Evolutionary conservation across 2,329 filamentous ascomycete species (phyloP).

Genomic region (Sarocladiaceae sp.): DNA sequence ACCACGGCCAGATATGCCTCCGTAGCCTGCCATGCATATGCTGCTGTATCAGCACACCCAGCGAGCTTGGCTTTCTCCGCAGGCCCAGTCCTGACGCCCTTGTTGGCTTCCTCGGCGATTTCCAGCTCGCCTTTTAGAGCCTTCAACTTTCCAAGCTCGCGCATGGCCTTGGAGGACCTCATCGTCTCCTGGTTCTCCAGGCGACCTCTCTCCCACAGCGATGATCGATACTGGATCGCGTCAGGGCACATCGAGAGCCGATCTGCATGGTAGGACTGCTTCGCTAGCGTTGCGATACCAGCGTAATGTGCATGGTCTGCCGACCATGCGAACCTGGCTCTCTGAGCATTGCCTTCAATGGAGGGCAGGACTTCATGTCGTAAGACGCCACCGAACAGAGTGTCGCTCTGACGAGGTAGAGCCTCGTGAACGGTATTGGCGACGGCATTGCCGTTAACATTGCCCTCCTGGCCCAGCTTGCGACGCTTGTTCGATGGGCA

Average conservation of each 20-base stretch:
- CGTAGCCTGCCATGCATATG: constrained; percentile 19
- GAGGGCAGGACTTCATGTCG: not conserved
- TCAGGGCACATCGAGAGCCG: not conserved
- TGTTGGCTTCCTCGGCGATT: constrained; percentile 13
- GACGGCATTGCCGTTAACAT: not conserved
- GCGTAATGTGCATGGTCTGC: not conserved
- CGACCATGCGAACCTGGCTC: not conserved
- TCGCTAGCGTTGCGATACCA: not conserved
- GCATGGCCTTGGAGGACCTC: not conserved
- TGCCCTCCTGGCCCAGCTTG: no score
- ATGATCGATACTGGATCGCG: not conserved
- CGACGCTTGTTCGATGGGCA: not conserved
- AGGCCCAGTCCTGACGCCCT: constrained; percentile 15
- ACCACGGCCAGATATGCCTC: constrained; percentile 18
- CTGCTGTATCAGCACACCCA: constrained; percentile 20
- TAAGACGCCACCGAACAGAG: not conserved
- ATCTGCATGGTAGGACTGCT: not conserved
- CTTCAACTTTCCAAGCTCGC: constrained; percentile 8
- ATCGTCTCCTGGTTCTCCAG: not conserved
- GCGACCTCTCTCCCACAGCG: not conserved
- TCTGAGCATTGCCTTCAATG: not conserved
- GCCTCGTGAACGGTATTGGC: not conserved
- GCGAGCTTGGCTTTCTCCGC: constrained; percentile 20
- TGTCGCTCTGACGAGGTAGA: not conserved
- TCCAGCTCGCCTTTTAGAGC: constrained; percentile 15